Evolutionary conservation across 2,329 filamentous ascomycete genomes (phyloP), one percentile per base, ranked within the genome.

Genomic region (Aureobasidium subglaciale): DNA sequence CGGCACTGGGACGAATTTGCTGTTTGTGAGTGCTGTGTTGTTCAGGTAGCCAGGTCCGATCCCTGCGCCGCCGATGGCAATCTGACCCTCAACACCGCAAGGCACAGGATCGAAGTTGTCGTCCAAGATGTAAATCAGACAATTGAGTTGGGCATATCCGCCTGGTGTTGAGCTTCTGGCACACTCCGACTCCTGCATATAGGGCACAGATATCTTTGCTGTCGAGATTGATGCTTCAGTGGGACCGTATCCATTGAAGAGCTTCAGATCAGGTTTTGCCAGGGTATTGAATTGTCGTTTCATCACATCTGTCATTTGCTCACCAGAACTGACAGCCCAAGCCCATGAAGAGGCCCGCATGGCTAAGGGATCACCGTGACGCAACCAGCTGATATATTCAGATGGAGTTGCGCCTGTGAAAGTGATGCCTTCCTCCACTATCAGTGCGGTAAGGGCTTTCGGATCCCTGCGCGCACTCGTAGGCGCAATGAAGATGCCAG

Each of bases 11-110:
- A 57, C 7, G 46, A 57, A 57, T 16, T 40, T 42, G 2, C 30
- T 37, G 8, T 18, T 10, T 7, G 55, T 57, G 8, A 54, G n/a
- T 27, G 16, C 24, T 16, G 37, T 5, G n/a, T 45, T 20, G 49
- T 65, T 61, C 0, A 73, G 46, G 50, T 76, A 76, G 1, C 71
- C 71, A 22, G 55, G 15, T 1, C 65, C 63, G 2, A 74, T 65
- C 5, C 70, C 70, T 2, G 63, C 59, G 3, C 74, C 74, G 13
- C 63, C 71, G 27, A 79, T 65, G 25, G 45, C 65, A 5, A 79
- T 65, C 57, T 78, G 74, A 4, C 77, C 77, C 0, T 68, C 61
- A 2, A 69, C 57, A 0, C 76, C 75, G 5, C 66, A 46, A 0
- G 76, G 72, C 4, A 74, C 65, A 1, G 70, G 65, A 16, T 68